Conservation (phyloP, 1,139 yeast genomes). For the Ogataea hybrid region DNA sequence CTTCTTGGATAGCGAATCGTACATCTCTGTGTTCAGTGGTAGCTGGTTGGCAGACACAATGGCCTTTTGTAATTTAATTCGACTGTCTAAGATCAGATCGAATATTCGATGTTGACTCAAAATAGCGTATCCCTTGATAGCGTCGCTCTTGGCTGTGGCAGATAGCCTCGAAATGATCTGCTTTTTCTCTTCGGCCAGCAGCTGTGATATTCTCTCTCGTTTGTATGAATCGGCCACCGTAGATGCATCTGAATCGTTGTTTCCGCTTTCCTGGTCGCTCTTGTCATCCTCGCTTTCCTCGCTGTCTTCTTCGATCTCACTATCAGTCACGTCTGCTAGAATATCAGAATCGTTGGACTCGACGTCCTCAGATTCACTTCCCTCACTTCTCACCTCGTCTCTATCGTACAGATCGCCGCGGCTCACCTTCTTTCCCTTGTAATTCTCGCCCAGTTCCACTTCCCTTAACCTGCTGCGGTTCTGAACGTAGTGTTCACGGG, state of each 20-base stretch:
- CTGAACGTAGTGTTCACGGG: constrained; percentile 66
- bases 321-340: constrained; percentile 19
- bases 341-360: constrained; percentile 16
- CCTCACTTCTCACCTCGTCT: constrained; percentile 26
- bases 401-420: constrained; percentile 53
- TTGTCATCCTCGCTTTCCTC: constrained; percentile 18
- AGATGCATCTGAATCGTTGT: constrained; percentile 24
- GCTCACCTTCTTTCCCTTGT: constrained; percentile 61
- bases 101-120: constrained; percentile 70
- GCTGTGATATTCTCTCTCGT: constrained; percentile 49
- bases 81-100: constrained; percentile 73
- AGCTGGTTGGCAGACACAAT: constrained; percentile 59
- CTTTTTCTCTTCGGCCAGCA: constrained; percentile 64
- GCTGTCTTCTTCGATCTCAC: constrained; percentile 25
- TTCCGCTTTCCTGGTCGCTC: constrained; percentile 23
- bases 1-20: constrained; percentile 36
- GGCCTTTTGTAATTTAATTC: constrained; percentile 86
- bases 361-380: constrained; percentile 20
- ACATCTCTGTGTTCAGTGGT: constrained; percentile 47
- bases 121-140: constrained; percentile 82
- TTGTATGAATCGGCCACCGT: constrained; percentile 33
- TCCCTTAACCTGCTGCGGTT: constrained; percentile 68
- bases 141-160: constrained; percentile 68
- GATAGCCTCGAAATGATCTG: constrained; percentile 63
- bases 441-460: constrained; percentile 54